Percentiles rank a stretch among this genome's conserved stretches.
Conservation (phyloP, 139 green algal species). For the Choricystis sp. region DNA sequence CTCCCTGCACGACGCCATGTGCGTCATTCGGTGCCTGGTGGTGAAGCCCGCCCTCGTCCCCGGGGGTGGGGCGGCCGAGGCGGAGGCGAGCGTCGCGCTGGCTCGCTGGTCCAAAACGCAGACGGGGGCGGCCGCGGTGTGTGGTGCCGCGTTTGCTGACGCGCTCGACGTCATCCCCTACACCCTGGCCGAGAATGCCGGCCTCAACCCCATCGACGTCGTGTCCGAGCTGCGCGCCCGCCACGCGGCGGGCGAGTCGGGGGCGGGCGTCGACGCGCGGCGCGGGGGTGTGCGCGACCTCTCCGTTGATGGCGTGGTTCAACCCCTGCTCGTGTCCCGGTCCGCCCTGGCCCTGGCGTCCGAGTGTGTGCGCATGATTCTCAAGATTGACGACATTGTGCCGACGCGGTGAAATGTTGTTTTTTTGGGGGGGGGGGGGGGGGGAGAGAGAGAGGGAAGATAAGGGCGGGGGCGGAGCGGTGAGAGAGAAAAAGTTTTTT, state of each 20-base stretch:
- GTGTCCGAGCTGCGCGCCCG: slow-evolving; percentile 90
- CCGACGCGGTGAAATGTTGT: slow-evolving; percentile 36
- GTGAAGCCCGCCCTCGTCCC: slow-evolving; percentile 85
- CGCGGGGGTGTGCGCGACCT: slow-evolving; percentile 56
- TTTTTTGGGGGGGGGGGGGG: slow-evolving; percentile 2
- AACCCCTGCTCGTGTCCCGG: slow-evolving; percentile 85
- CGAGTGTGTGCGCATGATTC: slow-evolving; percentile 91
- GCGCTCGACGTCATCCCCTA: slow-evolving; percentile 96
- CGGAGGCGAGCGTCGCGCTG: slow-evolving; percentile 75
- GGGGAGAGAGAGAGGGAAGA: too few relatives aligned
- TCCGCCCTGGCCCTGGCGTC: slow-evolving; percentile 80
- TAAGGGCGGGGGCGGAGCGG: too few relatives aligned
- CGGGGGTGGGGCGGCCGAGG: slow-evolving; percentile 78
- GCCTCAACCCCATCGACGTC: slow-evolving; percentile 91
- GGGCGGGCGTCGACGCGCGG: slow-evolving; percentile 64
- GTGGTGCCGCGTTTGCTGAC: slow-evolving; percentile 82
- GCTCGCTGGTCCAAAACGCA: slow-evolving; percentile 75
- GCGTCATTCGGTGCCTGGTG: slow-evolving; percentile 85
- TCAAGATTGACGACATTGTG: slow-evolving; percentile 97
- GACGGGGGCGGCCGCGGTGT: slow-evolving; percentile 30
- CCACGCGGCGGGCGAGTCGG: slow-evolving; percentile 57
- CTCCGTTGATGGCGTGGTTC: slow-evolving; percentile 86
- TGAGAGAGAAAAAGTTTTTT: neutral
- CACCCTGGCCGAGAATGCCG: slow-evolving; percentile 97
- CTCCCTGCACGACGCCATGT: slow-evolving; percentile 85